Evolutionary conservation across 306 rosid species (phyloP).

Genomic region (Vigna mungo): DNA sequence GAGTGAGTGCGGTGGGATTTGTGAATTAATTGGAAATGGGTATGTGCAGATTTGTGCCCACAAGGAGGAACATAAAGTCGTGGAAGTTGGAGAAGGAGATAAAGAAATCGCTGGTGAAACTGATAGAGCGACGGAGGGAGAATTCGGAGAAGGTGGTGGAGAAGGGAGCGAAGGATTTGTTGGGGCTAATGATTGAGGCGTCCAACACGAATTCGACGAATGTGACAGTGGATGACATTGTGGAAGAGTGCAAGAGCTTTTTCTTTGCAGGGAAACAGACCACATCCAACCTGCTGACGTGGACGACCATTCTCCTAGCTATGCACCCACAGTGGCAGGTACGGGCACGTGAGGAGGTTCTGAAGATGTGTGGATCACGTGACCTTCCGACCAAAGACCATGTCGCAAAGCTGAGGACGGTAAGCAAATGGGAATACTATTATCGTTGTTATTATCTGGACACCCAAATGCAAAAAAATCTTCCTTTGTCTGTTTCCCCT

Average conservation of each 20-base stretch:
- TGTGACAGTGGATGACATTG: slow-evolving; percentile 84
- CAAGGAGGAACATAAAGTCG: slow-evolving; percentile 71
- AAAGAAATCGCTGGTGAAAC: slow-evolving; percentile 62
- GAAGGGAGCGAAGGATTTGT: slow-evolving; percentile 68
- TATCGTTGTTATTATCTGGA: no score
- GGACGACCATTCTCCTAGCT: slow-evolving; percentile 93
- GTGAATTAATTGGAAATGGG: neutral
- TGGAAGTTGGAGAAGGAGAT: slow-evolving; percentile 85
- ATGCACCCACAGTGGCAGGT: slow-evolving; percentile 98
- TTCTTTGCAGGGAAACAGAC: slow-evolving; percentile 99
- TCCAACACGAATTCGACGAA: slow-evolving; percentile 46
- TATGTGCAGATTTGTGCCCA: slow-evolving; percentile 71
- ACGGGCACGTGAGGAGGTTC: slow-evolving; percentile 93
- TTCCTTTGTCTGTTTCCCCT: no score
- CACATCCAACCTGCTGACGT: slow-evolving; percentile 98
- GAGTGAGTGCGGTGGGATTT: neutral
- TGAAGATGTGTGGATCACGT: slow-evolving; percentile 85
- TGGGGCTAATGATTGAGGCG: slow-evolving; percentile 86
- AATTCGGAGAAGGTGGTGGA: slow-evolving; percentile 23
- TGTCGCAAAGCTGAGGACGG: slow-evolving; percentile 89
- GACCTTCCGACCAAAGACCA: slow-evolving; percentile 78
- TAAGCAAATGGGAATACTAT: slow-evolving; percentile 34
- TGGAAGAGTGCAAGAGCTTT: slow-evolving; percentile 95
- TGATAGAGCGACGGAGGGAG: slow-evolving; percentile 60
- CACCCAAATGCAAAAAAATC: no score